Percentiles rank a stretch among this genome's conserved stretches.
Evolutionary conservation across 768 basidiomycete genomes (phyloP).

Genomic region (Podaxis sp.): DNA sequence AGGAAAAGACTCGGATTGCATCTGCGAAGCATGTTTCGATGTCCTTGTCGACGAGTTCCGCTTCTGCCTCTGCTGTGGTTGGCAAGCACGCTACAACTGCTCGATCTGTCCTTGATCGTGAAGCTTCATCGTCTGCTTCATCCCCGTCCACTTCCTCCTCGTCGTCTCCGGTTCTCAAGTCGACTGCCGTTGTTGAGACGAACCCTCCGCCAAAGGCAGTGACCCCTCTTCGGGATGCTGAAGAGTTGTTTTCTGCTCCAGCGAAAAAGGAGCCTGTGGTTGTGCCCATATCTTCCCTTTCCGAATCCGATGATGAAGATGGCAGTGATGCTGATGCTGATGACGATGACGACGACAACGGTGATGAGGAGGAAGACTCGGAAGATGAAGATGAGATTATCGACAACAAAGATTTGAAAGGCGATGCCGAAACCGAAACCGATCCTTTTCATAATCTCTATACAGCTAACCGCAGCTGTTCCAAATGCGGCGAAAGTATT

Average conservation of each 20-base stretch:
- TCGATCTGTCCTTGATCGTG: constrained; percentile 10
- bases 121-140: not conserved
- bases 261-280: not conserved
- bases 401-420: not conserved
- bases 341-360: not conserved
- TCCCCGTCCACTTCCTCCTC: not conserved
- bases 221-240: not conserved
- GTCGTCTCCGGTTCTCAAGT: not conserved
- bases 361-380: not conserved
- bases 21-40: constrained; percentile 6
- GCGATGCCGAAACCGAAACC: not conserved
- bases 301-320: constrained; percentile 6
- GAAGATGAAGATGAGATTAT: not conserved
- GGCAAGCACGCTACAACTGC: not conserved
- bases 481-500: constrained; percentile 21
- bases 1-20: constrained; percentile 4
- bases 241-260: constrained; percentile 8
- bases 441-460: constrained; percentile 18
- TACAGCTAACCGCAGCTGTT: constrained; percentile 20
- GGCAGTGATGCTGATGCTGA: not conserved
- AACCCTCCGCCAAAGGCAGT: not conserved
- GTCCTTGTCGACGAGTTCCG: not conserved
- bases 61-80: constrained; percentile 7
- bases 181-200: not conserved
- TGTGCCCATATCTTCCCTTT: constrained; percentile 8